Evolutionary conservation across 164 flowering plant genomes (phyloP).

Genomic region (Magnolia kwangsiensis): DNA sequence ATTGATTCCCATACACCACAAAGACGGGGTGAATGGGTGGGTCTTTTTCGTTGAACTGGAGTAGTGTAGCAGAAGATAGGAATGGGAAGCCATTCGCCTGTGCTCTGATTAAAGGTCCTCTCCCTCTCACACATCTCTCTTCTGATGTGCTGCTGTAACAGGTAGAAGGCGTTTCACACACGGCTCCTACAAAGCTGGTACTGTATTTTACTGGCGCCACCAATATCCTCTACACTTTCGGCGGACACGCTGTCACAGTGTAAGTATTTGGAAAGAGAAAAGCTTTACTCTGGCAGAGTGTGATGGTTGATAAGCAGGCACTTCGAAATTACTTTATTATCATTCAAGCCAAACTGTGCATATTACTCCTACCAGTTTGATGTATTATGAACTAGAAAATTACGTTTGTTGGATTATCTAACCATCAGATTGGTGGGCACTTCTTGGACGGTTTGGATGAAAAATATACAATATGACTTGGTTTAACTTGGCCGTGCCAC

Average conservation of each 20-base stretch:
- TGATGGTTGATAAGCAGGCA: no score
- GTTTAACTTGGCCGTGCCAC: no score
- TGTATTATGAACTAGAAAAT: no score
- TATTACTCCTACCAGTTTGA: no score
- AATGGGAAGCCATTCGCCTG: not conserved
- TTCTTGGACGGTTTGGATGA: no score
- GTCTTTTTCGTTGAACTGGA: not conserved
- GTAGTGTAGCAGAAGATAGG: not conserved
- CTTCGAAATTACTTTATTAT: no score
- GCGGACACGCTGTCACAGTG: slow-evolving; percentile 96
- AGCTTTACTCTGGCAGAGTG: no score
- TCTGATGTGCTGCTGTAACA: slow-evolving; percentile 12
- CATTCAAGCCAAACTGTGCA: no score
- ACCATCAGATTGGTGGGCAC: no score
- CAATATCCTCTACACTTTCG: slow-evolving; percentile 87
- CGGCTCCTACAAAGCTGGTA: slow-evolving; percentile 67
- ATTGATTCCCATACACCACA: not conserved
- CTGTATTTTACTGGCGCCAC: slow-evolving; percentile 95
- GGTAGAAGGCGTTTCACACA: slow-evolving; percentile 70
- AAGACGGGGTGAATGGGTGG: not conserved
- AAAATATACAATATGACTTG: no score
- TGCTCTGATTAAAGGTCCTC: not conserved
- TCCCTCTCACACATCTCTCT: not conserved
- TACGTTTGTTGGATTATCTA: no score
- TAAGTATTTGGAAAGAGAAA: slow-evolving; percentile 11